phyloP scores from a whole-genome alignment of 169 alveolate genomes.

The Plasmodium ovale region DNA sequence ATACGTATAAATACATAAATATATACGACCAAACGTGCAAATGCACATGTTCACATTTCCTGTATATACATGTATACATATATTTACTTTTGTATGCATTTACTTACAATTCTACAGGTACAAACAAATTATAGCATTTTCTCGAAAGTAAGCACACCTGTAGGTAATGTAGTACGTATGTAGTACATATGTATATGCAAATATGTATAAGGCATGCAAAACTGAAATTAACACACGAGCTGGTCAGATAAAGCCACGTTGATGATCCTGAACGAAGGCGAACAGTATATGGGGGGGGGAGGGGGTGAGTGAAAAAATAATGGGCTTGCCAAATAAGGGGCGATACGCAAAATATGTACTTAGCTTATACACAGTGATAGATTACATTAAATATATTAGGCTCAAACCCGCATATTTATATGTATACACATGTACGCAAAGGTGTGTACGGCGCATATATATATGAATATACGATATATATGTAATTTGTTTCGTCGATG shows the following conservation, averaged over 20 bases:
- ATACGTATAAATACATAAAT: conserved; percentile 15
- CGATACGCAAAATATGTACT: no score
- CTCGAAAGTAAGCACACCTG: no score
- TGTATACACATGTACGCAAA: no score
- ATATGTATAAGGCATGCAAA: neutral
- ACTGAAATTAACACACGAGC: conserved; percentile 27
- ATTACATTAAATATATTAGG: no score
- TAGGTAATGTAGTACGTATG: no score
- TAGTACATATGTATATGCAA: neutral
- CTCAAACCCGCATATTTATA: no score
- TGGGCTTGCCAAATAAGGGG: no score
- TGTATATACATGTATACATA: neutral
- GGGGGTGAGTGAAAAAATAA: no score
- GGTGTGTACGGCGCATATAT: no score
- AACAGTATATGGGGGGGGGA: no score
- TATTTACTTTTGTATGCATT: neutral
- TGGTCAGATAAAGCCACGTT: conserved; percentile 53
- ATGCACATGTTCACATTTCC: neutral
- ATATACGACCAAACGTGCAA: conserved; percentile 1
- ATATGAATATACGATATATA: neutral
- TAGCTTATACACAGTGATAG: no score
- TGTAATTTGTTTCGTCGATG: neutral
- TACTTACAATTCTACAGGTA: neutral
- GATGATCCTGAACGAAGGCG: conserved; percentile 28
- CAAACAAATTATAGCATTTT: conserved; percentile 1